phyloP scores from a whole-genome alignment of 106 monocot genomes.

The Acanthochlamys bracteata region DNA sequence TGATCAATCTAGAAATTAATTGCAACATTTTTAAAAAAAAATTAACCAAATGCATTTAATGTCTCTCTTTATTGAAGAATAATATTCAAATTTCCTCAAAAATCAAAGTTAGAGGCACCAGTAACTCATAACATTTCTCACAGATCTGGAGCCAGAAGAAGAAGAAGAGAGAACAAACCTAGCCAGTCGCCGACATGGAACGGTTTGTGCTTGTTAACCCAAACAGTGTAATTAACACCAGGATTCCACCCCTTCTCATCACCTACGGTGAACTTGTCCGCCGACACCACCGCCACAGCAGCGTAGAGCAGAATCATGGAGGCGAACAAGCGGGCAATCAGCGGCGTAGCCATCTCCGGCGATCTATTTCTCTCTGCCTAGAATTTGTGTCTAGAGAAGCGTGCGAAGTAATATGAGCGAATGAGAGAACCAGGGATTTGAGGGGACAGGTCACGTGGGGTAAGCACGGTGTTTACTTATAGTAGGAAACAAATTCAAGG shows the following conservation, averaged over 20 bases:
- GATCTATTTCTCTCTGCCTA: background rate
- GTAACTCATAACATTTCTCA: background rate
- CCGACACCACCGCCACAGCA: conserved; percentile 4
- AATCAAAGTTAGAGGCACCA: too few relatives aligned
- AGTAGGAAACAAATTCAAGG: background rate
- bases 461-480: background rate
- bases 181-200: conserved; percentile 94
- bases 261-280: conserved; percentile 57
- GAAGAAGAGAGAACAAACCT: conserved; percentile 25
- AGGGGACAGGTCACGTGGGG: background rate
- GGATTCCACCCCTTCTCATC: conserved; percentile 78
- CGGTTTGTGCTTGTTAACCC: conserved; percentile 65
- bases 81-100: too few relatives aligned
- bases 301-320: background rate
- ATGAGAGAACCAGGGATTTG: background rate
- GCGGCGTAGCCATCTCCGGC: background rate
- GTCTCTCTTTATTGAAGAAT: too few relatives aligned
- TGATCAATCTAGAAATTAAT: too few relatives aligned
- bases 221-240: conserved; percentile 81
- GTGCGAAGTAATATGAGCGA: too few relatives aligned
- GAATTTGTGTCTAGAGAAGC: background rate
- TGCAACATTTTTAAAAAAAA: too few relatives aligned
- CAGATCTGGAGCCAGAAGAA: background rate
- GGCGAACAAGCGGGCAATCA: conserved; percentile 8
- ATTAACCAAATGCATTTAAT: too few relatives aligned